Conservation (phyloP, 768 basidiomycete species). For the Suillus lakei region DNA sequence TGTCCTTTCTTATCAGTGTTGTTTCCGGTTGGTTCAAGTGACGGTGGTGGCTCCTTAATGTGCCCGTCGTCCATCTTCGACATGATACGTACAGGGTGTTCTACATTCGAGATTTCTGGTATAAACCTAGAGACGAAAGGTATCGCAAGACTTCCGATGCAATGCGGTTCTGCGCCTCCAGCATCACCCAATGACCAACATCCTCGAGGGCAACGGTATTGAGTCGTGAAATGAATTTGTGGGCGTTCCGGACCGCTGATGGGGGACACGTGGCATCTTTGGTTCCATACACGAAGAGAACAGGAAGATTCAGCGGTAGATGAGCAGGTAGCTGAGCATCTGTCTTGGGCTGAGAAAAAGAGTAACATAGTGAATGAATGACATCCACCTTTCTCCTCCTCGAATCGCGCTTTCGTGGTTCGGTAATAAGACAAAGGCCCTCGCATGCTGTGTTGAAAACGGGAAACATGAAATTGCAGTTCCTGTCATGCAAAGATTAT, state of each 20-base stretch:
- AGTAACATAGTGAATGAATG: not conserved
- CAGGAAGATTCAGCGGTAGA: constrained; percentile 54
- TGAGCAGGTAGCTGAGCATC: constrained; percentile 49
- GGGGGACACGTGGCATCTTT: constrained; percentile 54
- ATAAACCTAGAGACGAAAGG: constrained; percentile 36
- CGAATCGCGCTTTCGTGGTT: constrained; percentile 59
- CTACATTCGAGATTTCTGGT: not conserved
- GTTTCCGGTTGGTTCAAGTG: too few species aligned
- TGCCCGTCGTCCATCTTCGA: too few species aligned
- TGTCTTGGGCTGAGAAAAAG: constrained; percentile 21
- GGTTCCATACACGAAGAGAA: constrained; percentile 66
- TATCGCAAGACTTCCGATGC: constrained; percentile 52
- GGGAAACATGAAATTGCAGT: constrained; percentile 51
- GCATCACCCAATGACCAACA: constrained; percentile 72
- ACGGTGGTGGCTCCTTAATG: too few species aligned
- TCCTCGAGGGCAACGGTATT: constrained; percentile 58
- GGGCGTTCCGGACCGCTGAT: constrained; percentile 44
- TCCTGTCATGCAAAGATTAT: constrained; percentile 46
- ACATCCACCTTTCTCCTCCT: constrained; percentile 60
- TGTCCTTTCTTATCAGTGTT: not conserved
- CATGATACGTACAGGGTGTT: too few species aligned
- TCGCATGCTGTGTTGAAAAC: constrained; percentile 56
- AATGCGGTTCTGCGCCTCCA: constrained; percentile 62
- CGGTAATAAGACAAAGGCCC: constrained; percentile 84
- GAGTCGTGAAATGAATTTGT: constrained; percentile 54